Percentiles rank a stretch among this genome's conserved stretches.
These are phyloP conservation scores for Xylaria intraflava DNA, from an alignment of 495 filamentous ascomycete genomes.

Conservation along the genomic window DNA sequence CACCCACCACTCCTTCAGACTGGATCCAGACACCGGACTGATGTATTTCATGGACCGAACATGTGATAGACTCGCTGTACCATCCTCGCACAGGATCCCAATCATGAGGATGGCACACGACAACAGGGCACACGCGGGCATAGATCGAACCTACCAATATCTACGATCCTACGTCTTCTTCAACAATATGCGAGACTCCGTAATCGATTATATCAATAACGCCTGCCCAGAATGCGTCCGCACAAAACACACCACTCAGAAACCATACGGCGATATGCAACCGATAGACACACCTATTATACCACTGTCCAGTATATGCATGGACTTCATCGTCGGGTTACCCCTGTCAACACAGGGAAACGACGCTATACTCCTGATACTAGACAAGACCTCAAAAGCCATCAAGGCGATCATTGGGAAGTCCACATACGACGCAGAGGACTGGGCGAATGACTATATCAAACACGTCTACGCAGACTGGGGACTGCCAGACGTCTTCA, in stretches of 20 bases:
- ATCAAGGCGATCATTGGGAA: not conserved
- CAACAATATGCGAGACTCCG: not conserved
- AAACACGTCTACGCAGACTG: not conserved
- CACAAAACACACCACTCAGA: not conserved
- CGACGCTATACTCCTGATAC: not conserved
- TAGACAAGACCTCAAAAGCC: not conserved
- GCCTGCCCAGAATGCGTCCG: not conserved
- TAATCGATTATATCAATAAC: not conserved
- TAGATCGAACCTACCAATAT: not conserved
- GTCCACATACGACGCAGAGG: not conserved
- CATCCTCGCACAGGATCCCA: not conserved
- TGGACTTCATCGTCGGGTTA: constrained; percentile 1
- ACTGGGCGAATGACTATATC: not conserved
- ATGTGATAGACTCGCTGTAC: not conserved
- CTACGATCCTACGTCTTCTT: not conserved
- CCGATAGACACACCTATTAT: not conserved
- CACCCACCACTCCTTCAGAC: not conserved
- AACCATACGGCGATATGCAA: not conserved
- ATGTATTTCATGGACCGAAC: not conserved
- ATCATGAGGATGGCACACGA: not conserved
- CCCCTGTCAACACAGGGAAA: not conserved
- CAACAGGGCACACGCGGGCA: not conserved
- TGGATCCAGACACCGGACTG: not conserved
- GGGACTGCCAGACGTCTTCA: constrained; percentile 1
- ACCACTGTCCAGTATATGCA: not conserved